Evolutionary conservation across 768 basidiomycete species (phyloP).

Genomic region (Ramaria sp.): DNA sequence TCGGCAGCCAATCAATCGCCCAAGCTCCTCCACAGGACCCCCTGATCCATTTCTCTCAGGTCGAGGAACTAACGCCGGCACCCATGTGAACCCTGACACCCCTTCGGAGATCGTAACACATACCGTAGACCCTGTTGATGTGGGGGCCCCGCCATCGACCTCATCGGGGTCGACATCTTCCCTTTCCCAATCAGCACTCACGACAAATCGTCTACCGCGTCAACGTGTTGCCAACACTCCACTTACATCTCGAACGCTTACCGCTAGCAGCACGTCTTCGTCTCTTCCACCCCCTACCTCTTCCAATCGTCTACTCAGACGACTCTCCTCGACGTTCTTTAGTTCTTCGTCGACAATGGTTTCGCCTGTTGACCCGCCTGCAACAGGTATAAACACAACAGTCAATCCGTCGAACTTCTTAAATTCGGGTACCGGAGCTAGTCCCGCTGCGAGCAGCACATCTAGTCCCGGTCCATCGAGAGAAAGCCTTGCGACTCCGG

Average conservation of each 20-base stretch:
- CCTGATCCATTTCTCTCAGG: not conserved
- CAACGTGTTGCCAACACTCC: not conserved
- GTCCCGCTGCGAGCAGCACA: not conserved
- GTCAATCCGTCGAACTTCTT: not conserved
- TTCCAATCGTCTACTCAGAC: constrained; percentile 1
- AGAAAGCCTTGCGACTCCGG: not conserved
- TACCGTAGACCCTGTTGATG: not conserved
- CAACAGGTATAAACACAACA: not conserved
- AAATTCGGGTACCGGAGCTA: not conserved
- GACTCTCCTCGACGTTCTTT: constrained; percentile 8
- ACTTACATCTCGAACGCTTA: not conserved
- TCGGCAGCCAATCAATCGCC: constrained; percentile 4
- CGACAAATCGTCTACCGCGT: not conserved
- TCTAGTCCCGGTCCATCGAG: not conserved
- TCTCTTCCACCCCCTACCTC: constrained; percentile 1
- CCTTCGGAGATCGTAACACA: not conserved
- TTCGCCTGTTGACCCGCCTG: not conserved
- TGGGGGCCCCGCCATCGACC: not conserved
- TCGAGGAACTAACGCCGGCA: not conserved
- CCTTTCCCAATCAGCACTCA: not conserved
- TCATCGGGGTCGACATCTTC: constrained; percentile 4
- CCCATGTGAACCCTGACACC: not conserved
- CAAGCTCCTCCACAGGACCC: not conserved
- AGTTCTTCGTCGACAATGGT: not conserved
- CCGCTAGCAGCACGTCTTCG: not conserved